These are phyloP conservation scores for Phlebiopsis gigantea DNA, from an alignment of 768 basidiomycete species.

Conservation along the genomic window DNA sequence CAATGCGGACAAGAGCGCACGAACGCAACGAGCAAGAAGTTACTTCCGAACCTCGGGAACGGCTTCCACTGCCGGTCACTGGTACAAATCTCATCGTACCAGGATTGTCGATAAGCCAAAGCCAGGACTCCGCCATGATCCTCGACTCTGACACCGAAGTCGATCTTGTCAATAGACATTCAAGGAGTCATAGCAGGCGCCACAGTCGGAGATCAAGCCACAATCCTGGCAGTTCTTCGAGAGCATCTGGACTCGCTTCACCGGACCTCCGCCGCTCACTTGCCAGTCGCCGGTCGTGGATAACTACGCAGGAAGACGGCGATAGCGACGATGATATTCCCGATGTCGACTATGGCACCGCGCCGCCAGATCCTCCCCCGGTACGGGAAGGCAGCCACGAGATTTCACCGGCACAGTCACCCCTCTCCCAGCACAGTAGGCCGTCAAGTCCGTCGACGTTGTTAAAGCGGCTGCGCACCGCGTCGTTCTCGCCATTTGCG, in stretches of 20 bases:
- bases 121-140: conserved; percentile 48
- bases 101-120: conserved; percentile 13
- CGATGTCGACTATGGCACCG: conserved; percentile 10
- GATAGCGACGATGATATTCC: conserved; percentile 12
- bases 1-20: conserved; percentile 32
- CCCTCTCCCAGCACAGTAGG: not conserved
- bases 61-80: conserved; percentile 20
- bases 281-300: conserved; percentile 1
- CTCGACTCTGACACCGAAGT: conserved; percentile 78
- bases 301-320: not conserved
- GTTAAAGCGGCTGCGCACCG: conserved; percentile 18
- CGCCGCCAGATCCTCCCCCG: conserved; percentile 12
- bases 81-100: conserved; percentile 19
- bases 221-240: not conserved
- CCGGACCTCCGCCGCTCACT: not conserved
- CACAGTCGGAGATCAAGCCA: not conserved
- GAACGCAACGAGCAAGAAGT: conserved; percentile 19
- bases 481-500: conserved; percentile 23
- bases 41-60: conserved; percentile 20
- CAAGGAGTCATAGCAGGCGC: not conserved
- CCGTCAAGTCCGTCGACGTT: conserved; percentile 13
- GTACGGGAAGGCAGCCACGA: not conserved
- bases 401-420: not conserved
- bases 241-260: not conserved
- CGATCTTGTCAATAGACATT: not conserved